Evolutionary conservation across 805 yeast species (phyloP).

Genomic region (Wilhelminamyces savonicus): DNA sequence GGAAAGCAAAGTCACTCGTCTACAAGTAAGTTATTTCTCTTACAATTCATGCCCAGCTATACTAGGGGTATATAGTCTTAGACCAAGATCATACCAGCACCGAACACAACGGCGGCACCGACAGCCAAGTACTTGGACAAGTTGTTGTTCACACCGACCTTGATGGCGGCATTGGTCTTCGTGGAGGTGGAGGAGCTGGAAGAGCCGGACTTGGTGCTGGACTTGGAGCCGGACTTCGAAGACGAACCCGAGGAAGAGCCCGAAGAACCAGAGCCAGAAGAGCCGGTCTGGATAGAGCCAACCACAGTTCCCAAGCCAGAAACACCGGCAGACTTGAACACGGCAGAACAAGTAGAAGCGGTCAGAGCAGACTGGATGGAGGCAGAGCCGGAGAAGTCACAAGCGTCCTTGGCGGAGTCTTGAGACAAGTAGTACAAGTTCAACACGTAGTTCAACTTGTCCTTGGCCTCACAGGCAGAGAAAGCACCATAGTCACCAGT

Average conservation of each 20-base stretch:
- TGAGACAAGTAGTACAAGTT: slow-evolving; percentile 38
- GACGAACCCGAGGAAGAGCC: slow-evolving; percentile 10
- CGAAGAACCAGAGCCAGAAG: slow-evolving; percentile 23
- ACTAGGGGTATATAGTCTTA: too few species aligned
- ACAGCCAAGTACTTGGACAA: slow-evolving; percentile 15
- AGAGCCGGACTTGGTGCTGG: slow-evolving; percentile 1
- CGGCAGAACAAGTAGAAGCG: slow-evolving; percentile 49
- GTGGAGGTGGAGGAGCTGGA: slow-evolving; percentile 10
- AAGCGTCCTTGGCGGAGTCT: slow-evolving; percentile 40
- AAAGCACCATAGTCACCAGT: slow-evolving; percentile 36
- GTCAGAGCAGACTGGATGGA: slow-evolving; percentile 40
- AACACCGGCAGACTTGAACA: slow-evolving; percentile 60
- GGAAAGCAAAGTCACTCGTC: too few species aligned
- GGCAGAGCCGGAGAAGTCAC: slow-evolving; percentile 57
- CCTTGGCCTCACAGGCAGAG: slow-evolving; percentile 31
- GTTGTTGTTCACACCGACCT: slow-evolving; percentile 8
- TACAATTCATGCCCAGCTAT: too few species aligned
- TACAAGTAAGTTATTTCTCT: too few species aligned
- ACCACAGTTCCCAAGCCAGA: slow-evolving; percentile 57
- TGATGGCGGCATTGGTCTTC: slow-evolving; percentile 13
- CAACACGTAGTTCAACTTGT: slow-evolving; percentile 32
- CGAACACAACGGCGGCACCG: slow-evolving; percentile 18
- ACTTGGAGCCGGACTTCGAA: background rate
- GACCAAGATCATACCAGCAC: slow-evolving; percentile 20
- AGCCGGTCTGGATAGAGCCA: slow-evolving; percentile 17